These are phyloP conservation scores for Penicillium sp. DNA, from an alignment of 2,329 filamentous ascomycete species.

Conservation along the genomic window DNA sequence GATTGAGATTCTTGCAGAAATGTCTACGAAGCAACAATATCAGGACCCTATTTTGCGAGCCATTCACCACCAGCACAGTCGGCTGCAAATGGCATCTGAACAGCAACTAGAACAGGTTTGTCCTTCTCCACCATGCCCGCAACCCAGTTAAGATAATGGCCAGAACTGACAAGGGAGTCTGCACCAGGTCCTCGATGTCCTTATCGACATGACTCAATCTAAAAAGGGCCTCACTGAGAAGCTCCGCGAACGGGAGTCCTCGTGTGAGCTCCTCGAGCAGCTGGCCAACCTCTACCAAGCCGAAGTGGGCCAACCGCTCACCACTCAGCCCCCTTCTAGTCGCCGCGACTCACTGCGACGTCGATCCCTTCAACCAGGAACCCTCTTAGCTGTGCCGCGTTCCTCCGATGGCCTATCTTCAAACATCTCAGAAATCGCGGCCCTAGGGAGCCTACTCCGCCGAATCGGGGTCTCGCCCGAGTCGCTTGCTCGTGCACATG, in stretches of 20 bases:
- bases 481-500: conserved; percentile 21
- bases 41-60: conserved; percentile 35
- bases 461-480: conserved; percentile 29
- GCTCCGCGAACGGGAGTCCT: conserved; percentile 30
- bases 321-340: conserved; percentile 15
- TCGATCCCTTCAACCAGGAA: conserved; percentile 20
- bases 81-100: conserved; percentile 26
- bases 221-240: conserved; percentile 24
- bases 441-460: conserved; percentile 28
- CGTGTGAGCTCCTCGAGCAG: conserved; percentile 29
- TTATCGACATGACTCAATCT: conserved; percentile 31
- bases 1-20: conserved; percentile 36
- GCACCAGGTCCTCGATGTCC: conserved; percentile 27
- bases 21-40: conserved; percentile 40
- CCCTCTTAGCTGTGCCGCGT: conserved; percentile 11
- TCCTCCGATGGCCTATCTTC: conserved; percentile 5
- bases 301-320: conserved; percentile 22
- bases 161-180: conserved; percentile 7
- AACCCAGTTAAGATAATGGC: neutral
- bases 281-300: conserved; percentile 27
- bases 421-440: conserved; percentile 16
- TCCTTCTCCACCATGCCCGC: neutral
- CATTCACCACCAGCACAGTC: conserved; percentile 28
- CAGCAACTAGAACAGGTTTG: conserved; percentile 33
- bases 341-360: conserved; percentile 25